Base-by-base conservation (phyloP, 2,329 filamentous ascomycete genomes). In the Ceratocystis diversiconidia region DNA sequence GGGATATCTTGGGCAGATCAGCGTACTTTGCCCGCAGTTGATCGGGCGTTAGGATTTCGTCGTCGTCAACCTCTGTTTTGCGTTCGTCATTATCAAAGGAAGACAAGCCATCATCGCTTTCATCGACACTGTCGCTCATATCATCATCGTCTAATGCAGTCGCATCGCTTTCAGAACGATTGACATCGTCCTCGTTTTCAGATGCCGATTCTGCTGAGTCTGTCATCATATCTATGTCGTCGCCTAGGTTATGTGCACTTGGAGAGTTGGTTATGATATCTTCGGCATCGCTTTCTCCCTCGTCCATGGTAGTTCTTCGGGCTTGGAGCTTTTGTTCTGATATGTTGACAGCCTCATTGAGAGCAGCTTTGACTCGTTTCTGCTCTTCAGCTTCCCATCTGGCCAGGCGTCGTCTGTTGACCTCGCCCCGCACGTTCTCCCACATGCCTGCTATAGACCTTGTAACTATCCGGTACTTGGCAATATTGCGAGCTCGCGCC, bases 311-410 rank as follows among this genome's bases (percentile, higher is more conserved):
- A 50, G 43, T 63, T 17, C 66, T 19, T n/a, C 84, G 79, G 17
- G 85, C 83, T 69, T 87, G 83, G 0, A 89, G 76, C 71, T 88
- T 85, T 70, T 83, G 82, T 68, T 87, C 87, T 0, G 86, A 89
- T 66, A 86, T 79, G 68, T 86, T 88, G 70, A 89, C 86, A 70
- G 85, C 88, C 76, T 87, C 85, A 70, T 87, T 89, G 71, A 88
- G 80, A 61, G 85, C 89, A 71, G 83, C 85, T 75, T 81, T 85
- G 72, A 82, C 82, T 69, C 82, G 81, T 72, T 77, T 80, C 70
- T 87, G 82, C 71, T 87, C 84, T 68, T 85, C 82, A 1, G 80
- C 83, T 69, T 87, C 82, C 84, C 84, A 87, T 69, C 84, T 81
- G 48, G 79, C 78, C 17, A 87, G 68, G 2, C 84, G 79, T 30